Conservation (phyloP, 139 green algal genomes). For the Gonium pectorale region DNA sequence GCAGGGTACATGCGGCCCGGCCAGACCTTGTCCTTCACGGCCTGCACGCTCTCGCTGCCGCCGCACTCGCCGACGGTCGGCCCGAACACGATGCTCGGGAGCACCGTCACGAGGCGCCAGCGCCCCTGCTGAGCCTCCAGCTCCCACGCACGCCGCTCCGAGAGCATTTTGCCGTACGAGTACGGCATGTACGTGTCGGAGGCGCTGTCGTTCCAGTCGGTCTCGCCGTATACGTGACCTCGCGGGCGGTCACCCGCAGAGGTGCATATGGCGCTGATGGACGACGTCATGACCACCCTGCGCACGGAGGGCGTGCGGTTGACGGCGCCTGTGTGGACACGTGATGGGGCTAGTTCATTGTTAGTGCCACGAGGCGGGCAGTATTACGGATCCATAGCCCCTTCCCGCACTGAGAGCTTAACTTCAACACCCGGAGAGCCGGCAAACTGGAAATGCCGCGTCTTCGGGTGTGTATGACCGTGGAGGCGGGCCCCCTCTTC, state of each 20-base stretch:
- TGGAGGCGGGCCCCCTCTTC: too few relatives aligned
- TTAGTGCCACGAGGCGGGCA: too few relatives aligned
- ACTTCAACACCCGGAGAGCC: too few relatives aligned
- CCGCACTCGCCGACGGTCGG: not conserved
- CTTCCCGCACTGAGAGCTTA: too few relatives aligned
- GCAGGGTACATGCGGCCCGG: not conserved
- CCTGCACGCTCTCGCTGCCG: not conserved
- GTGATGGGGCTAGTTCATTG: too few relatives aligned
- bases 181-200: slow-evolving; percentile 20
- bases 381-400: too few relatives aligned
- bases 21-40: not conserved
- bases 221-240: not conserved
- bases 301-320: slow-evolving; percentile 37
- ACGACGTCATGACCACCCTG: slow-evolving; percentile 55
- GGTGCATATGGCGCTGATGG: slow-evolving; percentile 29
- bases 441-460: too few relatives aligned
- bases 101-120: slow-evolving; percentile 6
- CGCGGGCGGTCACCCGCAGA: not conserved
- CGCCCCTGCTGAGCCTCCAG: not conserved
- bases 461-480: too few relatives aligned
- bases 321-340: not conserved
- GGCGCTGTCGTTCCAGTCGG: slow-evolving; percentile 41
- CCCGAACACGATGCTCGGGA: slow-evolving; percentile 10
- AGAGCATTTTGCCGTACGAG: slow-evolving; percentile 25
- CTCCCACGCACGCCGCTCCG: slow-evolving; percentile 25